Percentiles rank a stretch among this genome's conserved stretches.
These are phyloP conservation scores for Skeletonema potamos DNA, from an alignment of 108 stramenopile species.

Conservation along the genomic window DNA sequence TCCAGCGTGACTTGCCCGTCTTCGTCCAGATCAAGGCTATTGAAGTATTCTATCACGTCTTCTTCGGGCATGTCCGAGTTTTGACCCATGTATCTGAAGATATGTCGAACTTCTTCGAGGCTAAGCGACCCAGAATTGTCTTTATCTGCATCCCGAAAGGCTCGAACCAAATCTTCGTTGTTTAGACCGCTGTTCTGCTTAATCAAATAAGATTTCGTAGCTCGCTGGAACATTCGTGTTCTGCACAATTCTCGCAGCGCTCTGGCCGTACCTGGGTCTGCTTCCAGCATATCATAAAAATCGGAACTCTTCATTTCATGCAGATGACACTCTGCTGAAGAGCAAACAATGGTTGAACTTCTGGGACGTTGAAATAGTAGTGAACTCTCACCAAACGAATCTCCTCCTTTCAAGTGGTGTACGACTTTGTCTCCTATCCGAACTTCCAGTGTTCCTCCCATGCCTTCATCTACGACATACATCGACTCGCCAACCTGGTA, in stretches of 20 bases:
- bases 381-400: constrained; percentile 76
- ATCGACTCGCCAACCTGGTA: constrained; percentile 47
- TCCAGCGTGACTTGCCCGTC: constrained; percentile 57
- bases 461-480: constrained; percentile 65
- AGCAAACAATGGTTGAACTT: constrained; percentile 67
- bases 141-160: constrained; percentile 65
- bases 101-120: constrained; percentile 48
- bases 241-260: constrained; percentile 64
- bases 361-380: constrained; percentile 60
- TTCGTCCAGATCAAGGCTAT: constrained; percentile 65
- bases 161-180: constrained; percentile 58
- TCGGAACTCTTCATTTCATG: constrained; percentile 69
- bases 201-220: constrained; percentile 60
- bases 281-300: constrained; percentile 61
- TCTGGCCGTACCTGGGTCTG: constrained; percentile 50
- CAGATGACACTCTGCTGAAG: constrained; percentile 51
- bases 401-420: constrained; percentile 58
- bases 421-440: constrained; percentile 43
- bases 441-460: constrained; percentile 60
- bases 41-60: constrained; percentile 58
- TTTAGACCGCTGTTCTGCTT: constrained; percentile 53
- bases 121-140: constrained; percentile 56
- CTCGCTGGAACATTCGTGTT: constrained; percentile 64
- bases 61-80: constrained; percentile 53
- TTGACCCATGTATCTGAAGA: constrained; percentile 56